phyloP scores from a whole-genome alignment of 2,329 filamentous ascomycete genomes.

The Trichoderma arundinaceum region DNA sequence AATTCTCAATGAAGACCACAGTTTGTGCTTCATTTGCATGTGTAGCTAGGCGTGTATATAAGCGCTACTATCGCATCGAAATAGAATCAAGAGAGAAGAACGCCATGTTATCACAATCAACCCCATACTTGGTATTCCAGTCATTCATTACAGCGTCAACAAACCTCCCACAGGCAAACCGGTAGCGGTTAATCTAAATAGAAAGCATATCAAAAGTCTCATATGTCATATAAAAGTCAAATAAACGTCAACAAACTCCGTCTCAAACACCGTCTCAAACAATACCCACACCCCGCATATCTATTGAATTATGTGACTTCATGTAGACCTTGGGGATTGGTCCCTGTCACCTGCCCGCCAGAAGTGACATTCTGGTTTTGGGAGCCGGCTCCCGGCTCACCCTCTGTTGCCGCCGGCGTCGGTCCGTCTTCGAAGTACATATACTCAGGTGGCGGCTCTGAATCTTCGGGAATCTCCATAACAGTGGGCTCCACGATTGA shows the following conservation, averaged over 20 bases:
- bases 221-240: neutral
- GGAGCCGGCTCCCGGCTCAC: neutral
- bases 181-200: neutral
- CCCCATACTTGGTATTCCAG: neutral
- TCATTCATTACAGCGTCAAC: neutral
- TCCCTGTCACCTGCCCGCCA: neutral
- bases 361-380: neutral
- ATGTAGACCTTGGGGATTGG: neutral
- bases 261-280: neutral
- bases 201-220: neutral
- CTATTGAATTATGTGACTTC: neutral
- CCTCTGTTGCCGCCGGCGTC: neutral
- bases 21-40: too few species aligned
- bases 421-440: neutral
- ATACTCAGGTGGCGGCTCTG: constrained; percentile 21
- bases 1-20: neutral
- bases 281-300: neutral
- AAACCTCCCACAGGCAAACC: neutral
- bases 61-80: too few species aligned
- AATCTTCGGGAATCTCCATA: constrained; percentile 26
- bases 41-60: neutral
- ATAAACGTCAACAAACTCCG: neutral
- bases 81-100: neutral
- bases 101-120: neutral
- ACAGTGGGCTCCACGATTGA: constrained; percentile 12